A percentile compares a stretch with the other conserved stretches of the same genome.
Evolutionary conservation across 2,329 filamentous ascomycete species (phyloP).

Genomic region (Arthroderma sp.): DNA sequence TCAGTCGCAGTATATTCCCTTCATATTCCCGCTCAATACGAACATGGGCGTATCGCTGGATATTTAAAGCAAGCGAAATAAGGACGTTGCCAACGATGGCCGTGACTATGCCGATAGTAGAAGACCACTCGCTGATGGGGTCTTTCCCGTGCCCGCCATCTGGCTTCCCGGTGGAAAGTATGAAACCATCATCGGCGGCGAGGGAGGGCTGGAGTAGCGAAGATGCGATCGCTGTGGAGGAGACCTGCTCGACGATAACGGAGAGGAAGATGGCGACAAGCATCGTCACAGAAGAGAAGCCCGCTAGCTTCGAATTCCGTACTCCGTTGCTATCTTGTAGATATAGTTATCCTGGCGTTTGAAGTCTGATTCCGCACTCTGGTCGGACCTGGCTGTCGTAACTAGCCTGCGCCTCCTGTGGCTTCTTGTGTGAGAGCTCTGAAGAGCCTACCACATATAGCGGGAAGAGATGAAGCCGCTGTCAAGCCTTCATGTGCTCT

Average conservation of each 20-base stretch:
- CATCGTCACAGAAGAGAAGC: conserved; percentile 2
- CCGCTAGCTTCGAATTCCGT: neutral
- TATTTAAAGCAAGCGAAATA: conserved; percentile 90
- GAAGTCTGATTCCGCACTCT: neutral
- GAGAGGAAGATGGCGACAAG: conserved; percentile 4
- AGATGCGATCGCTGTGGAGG: conserved; percentile 6
- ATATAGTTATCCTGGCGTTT: neutral
- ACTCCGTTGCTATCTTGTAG: neutral
- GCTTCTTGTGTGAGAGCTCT: neutral
- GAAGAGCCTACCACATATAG: neutral
- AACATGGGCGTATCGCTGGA: conserved; percentile 90
- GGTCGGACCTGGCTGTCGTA: neutral
- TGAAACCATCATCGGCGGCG: neutral
- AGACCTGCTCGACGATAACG: conserved; percentile 5
- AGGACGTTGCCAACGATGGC: conserved; percentile 87
- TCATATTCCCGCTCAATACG: conserved; percentile 61
- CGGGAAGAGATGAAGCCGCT: neutral
- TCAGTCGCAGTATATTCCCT: conserved; percentile 45
- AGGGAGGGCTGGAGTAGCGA: neutral
- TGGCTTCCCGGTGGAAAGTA: neutral
- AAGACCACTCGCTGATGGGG: conserved; percentile 43
- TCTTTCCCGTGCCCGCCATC: conserved; percentile 2
- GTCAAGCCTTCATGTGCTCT: neutral
- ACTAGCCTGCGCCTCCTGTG: neutral
- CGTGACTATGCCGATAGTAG: conserved; percentile 84